A percentile compares a stretch with the other conserved stretches of the same genome.
Evolutionary conservation across 768 basidiomycete species (phyloP).

Genomic region (Holtermannia corniformis): DNA sequence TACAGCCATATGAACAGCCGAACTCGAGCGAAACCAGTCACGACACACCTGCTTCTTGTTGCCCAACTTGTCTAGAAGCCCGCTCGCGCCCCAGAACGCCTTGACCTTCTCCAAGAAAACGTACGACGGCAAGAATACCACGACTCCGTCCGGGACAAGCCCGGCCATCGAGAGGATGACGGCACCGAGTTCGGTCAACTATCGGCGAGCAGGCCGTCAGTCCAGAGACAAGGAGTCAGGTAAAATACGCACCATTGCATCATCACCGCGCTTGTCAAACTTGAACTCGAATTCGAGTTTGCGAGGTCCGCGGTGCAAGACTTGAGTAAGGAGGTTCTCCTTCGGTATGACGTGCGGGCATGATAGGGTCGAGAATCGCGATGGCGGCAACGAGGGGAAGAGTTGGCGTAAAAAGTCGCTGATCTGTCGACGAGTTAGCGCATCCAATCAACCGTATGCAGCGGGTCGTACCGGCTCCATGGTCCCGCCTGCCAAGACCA

Average conservation of each 20-base stretch:
- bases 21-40: not conserved
- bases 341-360: conserved; percentile 87
- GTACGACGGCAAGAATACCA: conserved; percentile 92
- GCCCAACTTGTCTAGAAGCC: conserved; percentile 54
- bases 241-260: conserved; percentile 49
- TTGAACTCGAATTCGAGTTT: conserved; percentile 73
- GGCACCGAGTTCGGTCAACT: conserved; percentile 77
- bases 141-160: conserved; percentile 74
- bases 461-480: conserved; percentile 99
- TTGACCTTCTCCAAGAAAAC: conserved; percentile 63
- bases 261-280: conserved; percentile 61
- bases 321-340: conserved; percentile 64
- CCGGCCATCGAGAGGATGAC: conserved; percentile 68
- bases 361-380: conserved; percentile 67
- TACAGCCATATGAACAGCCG: conserved; percentile 40
- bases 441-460: conserved; percentile 14
- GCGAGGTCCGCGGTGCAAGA: conserved; percentile 63
- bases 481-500: conserved; percentile 91
- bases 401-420: conserved; percentile 76
- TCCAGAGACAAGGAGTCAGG: conserved; percentile 4
- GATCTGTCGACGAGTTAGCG: conserved; percentile 52
- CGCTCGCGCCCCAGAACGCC: conserved; percentile 55
- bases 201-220: not conserved
- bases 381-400: conserved; percentile 55
- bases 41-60: conserved; percentile 62